These are phyloP conservation scores for Sporisorium exsertum DNA, from an alignment of 1,284 basidiomycete genomes.

Conservation along the genomic window DNA sequence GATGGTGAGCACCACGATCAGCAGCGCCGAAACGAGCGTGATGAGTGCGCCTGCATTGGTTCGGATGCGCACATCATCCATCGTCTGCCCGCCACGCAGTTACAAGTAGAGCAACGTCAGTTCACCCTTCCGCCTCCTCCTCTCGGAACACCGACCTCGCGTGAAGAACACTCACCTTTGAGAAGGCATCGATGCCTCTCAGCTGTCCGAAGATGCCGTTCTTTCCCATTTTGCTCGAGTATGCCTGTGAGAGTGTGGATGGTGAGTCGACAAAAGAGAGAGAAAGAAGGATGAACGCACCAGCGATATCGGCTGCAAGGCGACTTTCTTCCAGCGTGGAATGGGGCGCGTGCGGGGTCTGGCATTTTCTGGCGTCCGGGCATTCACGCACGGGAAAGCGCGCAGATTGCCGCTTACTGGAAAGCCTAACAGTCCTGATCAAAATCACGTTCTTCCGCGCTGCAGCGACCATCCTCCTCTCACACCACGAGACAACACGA, in stretches of 20 bases:
- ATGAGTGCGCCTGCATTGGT: constrained; percentile 71
- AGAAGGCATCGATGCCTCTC: constrained; percentile 88
- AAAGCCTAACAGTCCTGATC: neutral
- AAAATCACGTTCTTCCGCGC: neutral
- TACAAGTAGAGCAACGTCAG: constrained; percentile 4
- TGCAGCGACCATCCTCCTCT: neutral
- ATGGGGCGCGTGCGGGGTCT: constrained; percentile 27
- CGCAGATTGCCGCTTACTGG: neutral
- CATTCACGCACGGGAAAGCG: neutral
- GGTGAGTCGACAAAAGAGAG: neutral
- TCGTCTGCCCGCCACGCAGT: constrained; percentile 59
- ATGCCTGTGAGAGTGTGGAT: neutral
- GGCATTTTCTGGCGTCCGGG: neutral
- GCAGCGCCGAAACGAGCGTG: constrained; percentile 88
- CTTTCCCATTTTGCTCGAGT: constrained; percentile 43
- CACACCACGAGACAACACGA: neutral
- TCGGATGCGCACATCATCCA: constrained; percentile 68
- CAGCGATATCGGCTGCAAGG: neutral
- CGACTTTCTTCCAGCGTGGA: constrained; percentile 41
- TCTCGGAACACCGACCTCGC: neutral
- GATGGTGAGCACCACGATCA: constrained; percentile 89
- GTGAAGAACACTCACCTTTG: constrained; percentile 77
- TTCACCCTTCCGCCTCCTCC: neutral
- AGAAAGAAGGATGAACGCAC: neutral
- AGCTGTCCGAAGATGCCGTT: constrained; percentile 61